Conservation (phyloP, 768 basidiomycete species). For the Dioszegia crocea region DNA sequence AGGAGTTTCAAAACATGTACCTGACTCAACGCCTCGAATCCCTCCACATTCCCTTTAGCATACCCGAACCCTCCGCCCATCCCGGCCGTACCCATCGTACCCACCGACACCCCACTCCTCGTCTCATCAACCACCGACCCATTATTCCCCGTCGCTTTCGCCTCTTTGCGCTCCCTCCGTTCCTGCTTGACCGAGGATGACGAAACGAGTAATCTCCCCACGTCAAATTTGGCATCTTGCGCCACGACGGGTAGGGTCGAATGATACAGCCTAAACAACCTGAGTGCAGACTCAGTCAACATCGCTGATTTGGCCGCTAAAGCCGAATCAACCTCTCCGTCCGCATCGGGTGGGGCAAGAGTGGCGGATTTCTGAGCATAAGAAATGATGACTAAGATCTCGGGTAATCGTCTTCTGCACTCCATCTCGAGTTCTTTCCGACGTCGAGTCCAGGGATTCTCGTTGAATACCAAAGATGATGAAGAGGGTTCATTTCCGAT, state of each 20-base stretch:
- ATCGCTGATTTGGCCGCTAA: constrained; percentile 50
- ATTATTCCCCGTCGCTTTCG: constrained; percentile 38
- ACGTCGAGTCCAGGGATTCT: constrained; percentile 62
- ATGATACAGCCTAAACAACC: constrained; percentile 82
- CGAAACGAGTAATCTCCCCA: constrained; percentile 65
- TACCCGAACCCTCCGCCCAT: constrained; percentile 51
- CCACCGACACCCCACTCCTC: constrained; percentile 40
- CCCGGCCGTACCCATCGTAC: constrained; percentile 42
- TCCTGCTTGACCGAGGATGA: constrained; percentile 52
- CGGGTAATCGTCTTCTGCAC: constrained; percentile 70
- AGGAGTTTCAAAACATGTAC: constrained; percentile 73
- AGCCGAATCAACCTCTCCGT: constrained; percentile 48
- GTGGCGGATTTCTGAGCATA: constrained; percentile 63
- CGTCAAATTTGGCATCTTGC: constrained; percentile 77
- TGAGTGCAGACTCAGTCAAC: constrained; percentile 71
- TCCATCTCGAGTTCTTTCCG: constrained; percentile 69
- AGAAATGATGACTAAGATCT: constrained; percentile 77
- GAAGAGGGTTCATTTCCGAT: constrained; percentile 63
- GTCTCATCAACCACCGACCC: constrained; percentile 43
- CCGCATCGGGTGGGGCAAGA: constrained; percentile 49
- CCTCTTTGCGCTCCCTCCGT: constrained; percentile 45
- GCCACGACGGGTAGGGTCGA: constrained; percentile 67
- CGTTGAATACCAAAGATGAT: constrained; percentile 50
- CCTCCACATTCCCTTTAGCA: constrained; percentile 47
- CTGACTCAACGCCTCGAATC: constrained; percentile 62